Percentiles rank a stretch among this genome's conserved stretches.
Evolutionary conservation across 345 rosid species (phyloP).

Genomic region (Populus simonii): DNA sequence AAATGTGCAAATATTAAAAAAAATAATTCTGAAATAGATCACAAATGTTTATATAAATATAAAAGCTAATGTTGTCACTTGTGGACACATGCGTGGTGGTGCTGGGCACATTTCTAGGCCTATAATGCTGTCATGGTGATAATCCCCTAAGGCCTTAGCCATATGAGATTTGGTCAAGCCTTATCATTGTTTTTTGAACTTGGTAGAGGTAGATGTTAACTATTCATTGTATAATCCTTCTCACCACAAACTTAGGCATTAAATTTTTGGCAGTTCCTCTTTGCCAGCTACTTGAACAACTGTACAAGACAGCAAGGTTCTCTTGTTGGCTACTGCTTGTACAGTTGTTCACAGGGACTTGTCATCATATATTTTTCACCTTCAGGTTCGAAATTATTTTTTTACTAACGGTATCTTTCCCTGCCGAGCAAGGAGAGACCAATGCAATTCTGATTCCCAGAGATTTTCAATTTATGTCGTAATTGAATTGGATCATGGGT

Average conservation of each 20-base stretch:
- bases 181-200: not conserved
- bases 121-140: not conserved
- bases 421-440: not conserved
- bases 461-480: not conserved
- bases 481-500: no score
- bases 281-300: constrained; percentile 11
- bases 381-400: not conserved
- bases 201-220: not conserved
- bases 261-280: constrained; percentile 7
- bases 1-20: no score
- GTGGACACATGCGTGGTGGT: constrained; percentile 9
- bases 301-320: not conserved
- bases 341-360: not conserved
- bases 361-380: not conserved
- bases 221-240: not conserved
- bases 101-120: not conserved
- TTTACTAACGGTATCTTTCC: not conserved
- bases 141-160: not conserved
- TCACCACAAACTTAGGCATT: not conserved
- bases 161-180: not conserved
- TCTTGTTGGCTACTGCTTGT: not conserved
- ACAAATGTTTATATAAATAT: no score
- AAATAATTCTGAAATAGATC: no score
- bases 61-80: not conserved
- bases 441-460: not conserved